Base-by-base conservation (phyloP, 208 protist species). In the Vickermania spadyakhi region DNA sequence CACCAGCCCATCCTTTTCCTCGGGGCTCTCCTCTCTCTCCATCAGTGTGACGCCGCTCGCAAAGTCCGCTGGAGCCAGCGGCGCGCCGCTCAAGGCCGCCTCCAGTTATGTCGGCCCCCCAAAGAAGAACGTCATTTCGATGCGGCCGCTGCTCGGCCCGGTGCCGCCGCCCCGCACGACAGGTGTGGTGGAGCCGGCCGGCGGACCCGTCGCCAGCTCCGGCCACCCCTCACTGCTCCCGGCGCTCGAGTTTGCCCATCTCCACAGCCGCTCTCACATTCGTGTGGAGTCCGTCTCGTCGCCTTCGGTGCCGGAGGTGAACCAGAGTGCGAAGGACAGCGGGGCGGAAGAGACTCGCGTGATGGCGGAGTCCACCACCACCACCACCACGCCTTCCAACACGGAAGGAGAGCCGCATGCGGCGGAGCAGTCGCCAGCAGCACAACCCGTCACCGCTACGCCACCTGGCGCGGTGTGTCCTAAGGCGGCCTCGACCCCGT, bases 161-260 rank as follows among this genome's bases (percentile, higher is more conserved):
- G 11, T 7, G 36, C 36, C 7, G 36, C 36, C 36, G 36, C 7
- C 11, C 36, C 36, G 18, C 7, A 18, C 36, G 18, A 18, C 36
- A 18, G 36, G 11, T 45, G 36, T 7, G 36, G 36, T 18, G 36
- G 36, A 7, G 36, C 11, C 11, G 11, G 7, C 36, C 11, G 36
- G 18, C 11, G 36, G 36, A 18, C 36, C 36, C 36, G 18, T 18
- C 36, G 7, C 36, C 36, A n/a, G 11, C 11, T 7, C 36, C 11
- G 36, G 36, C 36, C 36, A 45, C 36, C 36, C 36, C 7, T 18
- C 36, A 7, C 18, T 45, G 36, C 36, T 45, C 11, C 36, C 36
- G 36, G 36, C 51, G 51, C 51, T 27, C 51, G 51, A 55, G 51
- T 18, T 55, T 23, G 51, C 51, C 7, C 51, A 28, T 5, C 51